Base-by-base conservation (phyloP, 2,329 filamentous ascomycete genomes). In the Chaetomium strumarium region DNA sequence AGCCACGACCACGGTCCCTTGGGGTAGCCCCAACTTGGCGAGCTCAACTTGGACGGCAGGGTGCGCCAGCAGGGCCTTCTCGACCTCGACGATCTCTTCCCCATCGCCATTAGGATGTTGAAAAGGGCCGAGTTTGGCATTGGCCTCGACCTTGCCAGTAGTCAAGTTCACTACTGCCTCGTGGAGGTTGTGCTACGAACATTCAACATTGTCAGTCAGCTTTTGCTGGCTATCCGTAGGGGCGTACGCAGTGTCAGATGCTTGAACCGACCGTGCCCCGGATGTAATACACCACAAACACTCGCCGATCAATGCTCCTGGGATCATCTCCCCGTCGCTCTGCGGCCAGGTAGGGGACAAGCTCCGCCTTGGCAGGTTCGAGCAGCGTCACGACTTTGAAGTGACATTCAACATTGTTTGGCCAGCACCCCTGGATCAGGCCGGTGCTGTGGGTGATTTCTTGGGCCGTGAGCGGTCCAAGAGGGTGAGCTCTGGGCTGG, bases 351-450 rank as follows among this genome's bases (percentile, higher is more conserved):
- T 76, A 82, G 2, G 71, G 72, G 19, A 76, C 59, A 9, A 80
- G 70, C 39, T 78, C 71, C 5, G 67, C 63, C 67, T 83, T 83
- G 8, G 73, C 68, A 5, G 80, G 78, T 61, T 83, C 79, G 39
- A 74, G 68, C n/a, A 83, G 67, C n/a, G 75, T 85, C 24, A 85
- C 72, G 40, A 71, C 70, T 65, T 85, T 85, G 73, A 83, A 86
- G 47, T 83, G 78, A 40, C 84, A 64, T 30, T 78, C 71, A 2
- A 75, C 77, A 20, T 73, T 71, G 12, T 70, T 67, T 0, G 81
- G 81, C 78, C 81, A 85, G 51, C 74, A 69, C 43, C 67, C 64
- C 52, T 68, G 74, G 56, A 85, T 70, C 31, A 83, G 67, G 1
- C 66, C 60, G 7, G 76, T 71, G 29, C 75, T 74, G 41, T 72